Evolutionary conservation across 495 filamentous ascomycete genomes (phyloP).

Genomic region (Penicillium riverlandense): DNA sequence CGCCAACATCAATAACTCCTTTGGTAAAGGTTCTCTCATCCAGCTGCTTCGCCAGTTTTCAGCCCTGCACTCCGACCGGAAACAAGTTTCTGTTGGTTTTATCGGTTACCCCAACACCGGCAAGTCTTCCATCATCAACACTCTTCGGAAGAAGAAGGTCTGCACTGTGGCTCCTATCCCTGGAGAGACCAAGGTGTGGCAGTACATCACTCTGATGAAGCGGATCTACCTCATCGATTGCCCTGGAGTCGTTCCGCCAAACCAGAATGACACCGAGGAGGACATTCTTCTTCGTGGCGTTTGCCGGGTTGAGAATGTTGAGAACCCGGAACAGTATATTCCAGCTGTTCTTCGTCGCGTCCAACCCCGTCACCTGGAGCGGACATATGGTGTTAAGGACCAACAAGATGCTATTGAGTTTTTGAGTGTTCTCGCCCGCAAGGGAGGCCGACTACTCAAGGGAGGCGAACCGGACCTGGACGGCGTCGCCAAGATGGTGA

Average conservation of each 20-base stretch:
- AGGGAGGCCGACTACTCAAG: slow-evolving; percentile 76
- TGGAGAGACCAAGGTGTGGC: slow-evolving; percentile 91
- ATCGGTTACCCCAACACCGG: slow-evolving; percentile 87
- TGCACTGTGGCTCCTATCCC: slow-evolving; percentile 94
- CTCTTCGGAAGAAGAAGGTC: slow-evolving; percentile 84
- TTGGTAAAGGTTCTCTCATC: slow-evolving; percentile 73
- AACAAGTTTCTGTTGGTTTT: slow-evolving; percentile 84
- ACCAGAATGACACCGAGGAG: slow-evolving; percentile 66
- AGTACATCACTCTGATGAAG: slow-evolving; percentile 96
- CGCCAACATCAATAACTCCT: slow-evolving; percentile 85
- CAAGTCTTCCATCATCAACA: slow-evolving; percentile 92
- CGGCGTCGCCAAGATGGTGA: slow-evolving; percentile 88
- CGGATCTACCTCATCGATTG: slow-evolving; percentile 96
- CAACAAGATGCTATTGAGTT: slow-evolving; percentile 65
- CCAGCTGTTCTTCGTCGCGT: slow-evolving; percentile 71
- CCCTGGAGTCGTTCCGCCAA: slow-evolving; percentile 90
- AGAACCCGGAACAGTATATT: slow-evolving; percentile 93
- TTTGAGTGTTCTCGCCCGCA: slow-evolving; percentile 78
- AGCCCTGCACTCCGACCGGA: slow-evolving; percentile 79
- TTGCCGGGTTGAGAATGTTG: slow-evolving; percentile 88
- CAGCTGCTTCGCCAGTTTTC: slow-evolving; percentile 88
- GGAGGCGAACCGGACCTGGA: slow-evolving; percentile 90
- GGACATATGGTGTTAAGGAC: slow-evolving; percentile 81
- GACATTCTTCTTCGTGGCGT: slow-evolving; percentile 91
- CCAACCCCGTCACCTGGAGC: slow-evolving; percentile 79